Evolutionary conservation across 176 grass and related monocot species (phyloP).

Genomic region (Microstegium vimineum): DNA sequence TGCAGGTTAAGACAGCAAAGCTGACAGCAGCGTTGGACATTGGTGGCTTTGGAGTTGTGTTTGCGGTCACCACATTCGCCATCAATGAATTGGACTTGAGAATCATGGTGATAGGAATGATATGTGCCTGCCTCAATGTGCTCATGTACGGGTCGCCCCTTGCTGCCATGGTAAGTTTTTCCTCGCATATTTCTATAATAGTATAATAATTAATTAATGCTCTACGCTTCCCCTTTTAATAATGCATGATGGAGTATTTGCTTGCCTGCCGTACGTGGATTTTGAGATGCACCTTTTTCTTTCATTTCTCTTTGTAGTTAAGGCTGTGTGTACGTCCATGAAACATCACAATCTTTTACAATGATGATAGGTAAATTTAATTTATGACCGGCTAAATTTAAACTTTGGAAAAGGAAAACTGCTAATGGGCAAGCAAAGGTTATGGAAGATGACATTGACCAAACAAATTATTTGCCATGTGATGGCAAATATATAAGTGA

Average conservation of each 20-base stretch:
- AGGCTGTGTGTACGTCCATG: background rate
- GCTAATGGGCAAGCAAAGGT: no score
- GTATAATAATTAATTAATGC: background rate
- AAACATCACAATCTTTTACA: background rate
- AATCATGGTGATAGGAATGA: slow-evolving; percentile 39
- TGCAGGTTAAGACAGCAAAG: slow-evolving; percentile 33
- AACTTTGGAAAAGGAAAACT: background rate
- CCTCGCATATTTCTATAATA: background rate
- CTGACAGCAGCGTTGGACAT: slow-evolving; percentile 43
- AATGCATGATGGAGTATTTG: no score
- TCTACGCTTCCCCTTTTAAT: background rate
- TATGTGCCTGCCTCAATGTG: slow-evolving; percentile 49
- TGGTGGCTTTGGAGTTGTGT: slow-evolving; percentile 44
- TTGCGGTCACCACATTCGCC: slow-evolving; percentile 27
- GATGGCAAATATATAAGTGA: background rate
- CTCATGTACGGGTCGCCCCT: slow-evolving; percentile 73
- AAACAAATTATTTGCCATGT: background rate
- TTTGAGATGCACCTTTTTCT: background rate
- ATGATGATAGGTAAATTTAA: background rate
- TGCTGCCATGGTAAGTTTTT: slow-evolving; percentile 41
- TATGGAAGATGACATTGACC: background rate
- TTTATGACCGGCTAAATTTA: no score
- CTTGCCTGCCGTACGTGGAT: background rate
- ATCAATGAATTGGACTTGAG: slow-evolving; percentile 26
- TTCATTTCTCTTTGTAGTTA: background rate